Evolutionary conservation across 805 yeast genomes (phyloP).

Genomic region (Cyberlindnera maritima): DNA sequence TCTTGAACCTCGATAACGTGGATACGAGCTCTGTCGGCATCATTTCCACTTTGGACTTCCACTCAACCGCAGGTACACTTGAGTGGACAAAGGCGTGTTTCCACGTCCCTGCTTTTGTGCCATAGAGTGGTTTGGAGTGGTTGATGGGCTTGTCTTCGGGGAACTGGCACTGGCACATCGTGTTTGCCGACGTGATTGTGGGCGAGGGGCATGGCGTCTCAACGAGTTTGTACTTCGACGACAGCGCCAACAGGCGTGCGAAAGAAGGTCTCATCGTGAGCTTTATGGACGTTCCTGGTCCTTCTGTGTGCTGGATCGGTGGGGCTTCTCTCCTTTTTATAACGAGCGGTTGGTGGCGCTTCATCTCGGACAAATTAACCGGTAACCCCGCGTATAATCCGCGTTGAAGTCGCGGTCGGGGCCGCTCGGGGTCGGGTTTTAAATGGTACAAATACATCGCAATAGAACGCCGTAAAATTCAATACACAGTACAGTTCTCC

Average conservation of each 20-base stretch:
- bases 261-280: conserved; percentile 15
- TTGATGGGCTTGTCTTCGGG: conserved; percentile 45
- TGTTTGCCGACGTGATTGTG: conserved; percentile 23
- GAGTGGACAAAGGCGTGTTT: conserved; percentile 56
- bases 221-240: conserved; percentile 19
- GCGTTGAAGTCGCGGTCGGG: no score
- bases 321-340: no score
- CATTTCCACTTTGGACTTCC: conserved; percentile 47
- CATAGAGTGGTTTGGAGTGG: conserved; percentile 36
- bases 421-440: no score
- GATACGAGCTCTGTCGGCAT: conserved; percentile 42
- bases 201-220: conserved; percentile 20
- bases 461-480: neutral
- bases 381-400: conserved; percentile 3
- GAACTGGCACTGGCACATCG: conserved; percentile 47
- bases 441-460: no score
- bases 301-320: no score
- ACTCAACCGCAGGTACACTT: conserved; percentile 35
- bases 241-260: conserved; percentile 7
- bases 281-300: no score
- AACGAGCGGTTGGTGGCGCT: no score
- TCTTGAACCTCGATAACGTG: conserved; percentile 36
- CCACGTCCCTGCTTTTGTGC: conserved; percentile 50
- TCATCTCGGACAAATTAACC: neutral
- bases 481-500: neutral